Percentiles rank a stretch among this genome's conserved stretches.
Evolutionary conservation across 2,329 filamentous ascomycete genomes (phyloP).

Genomic region (Graphium sp.): DNA sequence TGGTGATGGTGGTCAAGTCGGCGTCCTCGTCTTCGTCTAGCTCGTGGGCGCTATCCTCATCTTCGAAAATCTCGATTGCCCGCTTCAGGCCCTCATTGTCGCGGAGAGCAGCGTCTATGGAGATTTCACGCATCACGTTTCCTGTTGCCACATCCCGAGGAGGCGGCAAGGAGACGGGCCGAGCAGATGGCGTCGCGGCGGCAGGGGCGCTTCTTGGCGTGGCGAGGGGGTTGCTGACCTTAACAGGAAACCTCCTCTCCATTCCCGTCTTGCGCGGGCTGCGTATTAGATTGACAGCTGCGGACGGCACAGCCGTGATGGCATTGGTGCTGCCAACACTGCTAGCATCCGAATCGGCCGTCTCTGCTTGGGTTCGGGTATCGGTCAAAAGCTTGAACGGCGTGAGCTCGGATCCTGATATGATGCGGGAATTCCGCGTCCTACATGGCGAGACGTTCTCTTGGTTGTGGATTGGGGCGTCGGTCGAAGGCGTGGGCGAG

Average conservation of each 20-base stretch:
- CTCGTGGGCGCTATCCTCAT: conserved; percentile 18
- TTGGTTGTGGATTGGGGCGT: neutral
- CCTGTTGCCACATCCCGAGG: conserved; percentile 3
- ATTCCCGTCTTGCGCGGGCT: conserved; percentile 31
- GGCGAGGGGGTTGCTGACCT: too few species aligned
- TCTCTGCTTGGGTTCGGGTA: conserved; percentile 9
- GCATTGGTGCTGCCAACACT: conserved; percentile 6
- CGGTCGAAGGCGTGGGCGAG: too few species aligned
- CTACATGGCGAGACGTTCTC: conserved; percentile 3
- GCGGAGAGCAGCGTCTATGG: conserved; percentile 33
- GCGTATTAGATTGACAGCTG: conserved; percentile 14
- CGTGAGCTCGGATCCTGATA: conserved; percentile 39
- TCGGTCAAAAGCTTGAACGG: conserved; percentile 37
- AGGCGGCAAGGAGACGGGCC: conserved; percentile 5
- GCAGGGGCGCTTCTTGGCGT: too few species aligned
- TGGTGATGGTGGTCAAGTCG: conserved; percentile 10
- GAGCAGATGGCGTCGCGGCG: conserved; percentile 5
- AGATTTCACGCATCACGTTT: conserved; percentile 19
- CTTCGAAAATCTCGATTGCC: conserved; percentile 47
- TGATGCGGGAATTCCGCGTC: conserved; percentile 24
- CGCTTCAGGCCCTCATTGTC: conserved; percentile 38
- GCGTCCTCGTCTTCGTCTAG: conserved; percentile 11
- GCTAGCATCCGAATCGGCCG: conserved; percentile 7
- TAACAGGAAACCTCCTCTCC: conserved; percentile 45
- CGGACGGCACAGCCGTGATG: conserved; percentile 7